These are phyloP conservation scores for Anthoceros angustus DNA, from an alignment of 225 moss, liverwort and hornwort species.

Conservation along the genomic window DNA sequence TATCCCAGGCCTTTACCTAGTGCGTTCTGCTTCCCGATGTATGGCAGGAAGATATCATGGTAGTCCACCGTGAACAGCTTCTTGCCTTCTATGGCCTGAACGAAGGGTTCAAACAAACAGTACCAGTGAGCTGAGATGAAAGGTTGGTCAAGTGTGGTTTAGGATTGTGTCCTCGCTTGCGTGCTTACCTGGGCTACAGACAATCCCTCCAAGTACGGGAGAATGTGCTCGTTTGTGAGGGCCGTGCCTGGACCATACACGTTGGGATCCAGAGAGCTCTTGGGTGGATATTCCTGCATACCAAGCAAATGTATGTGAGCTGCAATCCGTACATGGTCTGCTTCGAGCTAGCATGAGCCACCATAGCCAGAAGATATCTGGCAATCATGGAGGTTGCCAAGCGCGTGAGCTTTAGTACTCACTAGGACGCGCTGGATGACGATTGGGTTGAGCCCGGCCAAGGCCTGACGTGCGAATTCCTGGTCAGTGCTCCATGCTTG, in stretches of 20 bases:
- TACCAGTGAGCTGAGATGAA: background rate
- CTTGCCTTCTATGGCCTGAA: constrained; percentile 24
- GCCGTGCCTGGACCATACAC: constrained; percentile 49
- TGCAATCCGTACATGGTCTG: background rate
- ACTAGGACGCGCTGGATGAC: constrained; percentile 30
- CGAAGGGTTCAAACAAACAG: background rate
- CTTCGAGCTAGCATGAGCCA: background rate
- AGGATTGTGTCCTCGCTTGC: background rate
- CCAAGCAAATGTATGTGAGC: background rate
- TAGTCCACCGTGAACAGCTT: constrained; percentile 30
- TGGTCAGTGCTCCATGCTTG: constrained; percentile 39
- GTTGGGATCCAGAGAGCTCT: constrained; percentile 43
- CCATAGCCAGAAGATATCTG: background rate
- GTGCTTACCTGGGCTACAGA: constrained; percentile 3
- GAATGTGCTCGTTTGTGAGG: constrained; percentile 36
- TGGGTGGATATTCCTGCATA: constrained; percentile 55
- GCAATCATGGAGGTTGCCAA: background rate
- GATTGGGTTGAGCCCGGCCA: constrained; percentile 67
- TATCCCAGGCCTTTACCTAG: constrained; percentile 9
- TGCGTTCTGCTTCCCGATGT: constrained; percentile 16
- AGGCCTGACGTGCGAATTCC: constrained; percentile 58
- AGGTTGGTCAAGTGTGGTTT: background rate
- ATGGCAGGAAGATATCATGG: constrained; percentile 29
- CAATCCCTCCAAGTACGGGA: constrained; percentile 4
- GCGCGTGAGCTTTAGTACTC: background rate